These are phyloP conservation scores for Quercus aquifolioides DNA, from an alignment of 306 rosid genomes.

Conservation along the genomic window DNA sequence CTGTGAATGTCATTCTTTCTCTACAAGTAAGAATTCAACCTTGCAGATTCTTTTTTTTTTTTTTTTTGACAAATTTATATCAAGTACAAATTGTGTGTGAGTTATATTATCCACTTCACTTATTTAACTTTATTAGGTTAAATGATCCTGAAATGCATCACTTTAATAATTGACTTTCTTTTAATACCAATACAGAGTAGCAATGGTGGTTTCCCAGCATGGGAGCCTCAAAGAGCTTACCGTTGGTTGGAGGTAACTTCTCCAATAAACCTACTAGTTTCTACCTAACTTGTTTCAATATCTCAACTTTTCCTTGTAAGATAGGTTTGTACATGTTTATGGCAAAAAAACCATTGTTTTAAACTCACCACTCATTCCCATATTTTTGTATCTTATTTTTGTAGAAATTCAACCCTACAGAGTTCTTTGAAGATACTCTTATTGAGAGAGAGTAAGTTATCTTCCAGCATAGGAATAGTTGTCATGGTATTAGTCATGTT, in stretches of 20 bases:
- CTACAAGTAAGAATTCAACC: conserved; percentile 31
- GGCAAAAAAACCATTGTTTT: not conserved
- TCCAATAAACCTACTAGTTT: not conserved
- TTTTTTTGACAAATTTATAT: not conserved
- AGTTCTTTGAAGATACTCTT: conserved; percentile 50
- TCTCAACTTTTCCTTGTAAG: too few species aligned
- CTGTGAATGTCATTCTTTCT: conserved; percentile 57
- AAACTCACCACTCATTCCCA: not conserved
- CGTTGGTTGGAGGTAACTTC: conserved; percentile 20
- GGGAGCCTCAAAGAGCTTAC: conserved; percentile 59
- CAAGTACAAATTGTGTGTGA: too few species aligned
- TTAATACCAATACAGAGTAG: conserved; percentile 32
- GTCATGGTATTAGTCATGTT: not conserved
- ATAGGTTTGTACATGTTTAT: not conserved
- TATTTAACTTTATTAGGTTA: not conserved
- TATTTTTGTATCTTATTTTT: not conserved
- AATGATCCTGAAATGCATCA: not conserved
- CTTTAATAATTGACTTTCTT: not conserved
- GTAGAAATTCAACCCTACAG: conserved; percentile 62
- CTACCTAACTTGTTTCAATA: too few species aligned
- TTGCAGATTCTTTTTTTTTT: not conserved
- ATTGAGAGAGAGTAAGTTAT: conserved; percentile 56
- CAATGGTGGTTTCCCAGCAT: conserved; percentile 61
- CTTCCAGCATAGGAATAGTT: not conserved
- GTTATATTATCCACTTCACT: not conserved